Conservation (phyloP, 2,329 filamentous ascomycete genomes). For the Cladosporium sp. region DNA sequence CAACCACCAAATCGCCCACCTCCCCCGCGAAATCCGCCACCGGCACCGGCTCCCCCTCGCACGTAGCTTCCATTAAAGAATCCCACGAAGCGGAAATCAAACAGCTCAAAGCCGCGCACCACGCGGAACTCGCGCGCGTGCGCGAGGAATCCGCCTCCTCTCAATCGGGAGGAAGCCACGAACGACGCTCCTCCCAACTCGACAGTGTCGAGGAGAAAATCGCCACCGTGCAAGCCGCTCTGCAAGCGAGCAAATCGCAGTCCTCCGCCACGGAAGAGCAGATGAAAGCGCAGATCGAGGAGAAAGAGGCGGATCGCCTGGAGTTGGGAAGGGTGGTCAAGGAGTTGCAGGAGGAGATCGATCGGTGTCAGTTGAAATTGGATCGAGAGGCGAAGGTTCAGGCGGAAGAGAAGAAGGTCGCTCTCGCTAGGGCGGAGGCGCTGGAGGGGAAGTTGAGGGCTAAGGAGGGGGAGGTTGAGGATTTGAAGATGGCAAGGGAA, state of each 20-base stretch:
- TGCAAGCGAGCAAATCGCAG: slow-evolving; percentile 11
- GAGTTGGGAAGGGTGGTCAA: slow-evolving; percentile 29
- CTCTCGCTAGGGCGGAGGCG: slow-evolving; percentile 13
- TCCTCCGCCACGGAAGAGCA: slow-evolving; percentile 29
- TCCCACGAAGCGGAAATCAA: slow-evolving; percentile 18
- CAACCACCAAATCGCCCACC: neutral
- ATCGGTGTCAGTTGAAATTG: slow-evolving; percentile 30
- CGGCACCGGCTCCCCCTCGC: neutral
- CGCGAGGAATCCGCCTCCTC: slow-evolving; percentile 21
- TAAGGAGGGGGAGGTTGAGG: slow-evolving; percentile 8
- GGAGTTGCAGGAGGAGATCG: slow-evolving; percentile 32
- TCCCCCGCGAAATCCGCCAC: no score
- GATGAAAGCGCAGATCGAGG: slow-evolving; percentile 25
- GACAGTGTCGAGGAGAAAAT: slow-evolving; percentile 28
- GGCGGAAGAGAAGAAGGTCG: slow-evolving; percentile 24
- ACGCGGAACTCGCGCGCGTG: slow-evolving; percentile 21
- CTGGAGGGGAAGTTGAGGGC: slow-evolving; percentile 20
- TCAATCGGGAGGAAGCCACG: slow-evolving; percentile 25
- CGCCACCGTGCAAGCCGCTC: slow-evolving; percentile 23
- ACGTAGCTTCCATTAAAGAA: slow-evolving; percentile 14
- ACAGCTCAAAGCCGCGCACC: slow-evolving; percentile 20
- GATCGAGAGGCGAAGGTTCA: slow-evolving; percentile 31
- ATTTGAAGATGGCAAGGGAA: slow-evolving; percentile 6
- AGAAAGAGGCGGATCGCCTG: slow-evolving; percentile 29
- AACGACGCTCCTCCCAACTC: slow-evolving; percentile 28